Evolutionary conservation across 1,284 basidiomycete species (phyloP).

Genomic region (Cryptococcus jaspeensis): DNA sequence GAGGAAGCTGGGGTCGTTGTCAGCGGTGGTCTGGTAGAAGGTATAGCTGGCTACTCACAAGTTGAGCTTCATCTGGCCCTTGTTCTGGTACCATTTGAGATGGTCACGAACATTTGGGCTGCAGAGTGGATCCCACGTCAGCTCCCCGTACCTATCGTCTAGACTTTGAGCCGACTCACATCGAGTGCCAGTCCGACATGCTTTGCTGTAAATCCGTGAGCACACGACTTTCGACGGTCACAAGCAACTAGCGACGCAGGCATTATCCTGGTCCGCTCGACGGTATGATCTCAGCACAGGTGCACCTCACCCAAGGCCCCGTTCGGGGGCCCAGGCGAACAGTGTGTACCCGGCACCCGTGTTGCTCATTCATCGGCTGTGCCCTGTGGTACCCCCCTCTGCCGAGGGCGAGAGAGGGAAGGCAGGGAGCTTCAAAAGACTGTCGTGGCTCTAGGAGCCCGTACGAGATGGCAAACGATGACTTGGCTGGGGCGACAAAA

Average conservation of each 20-base stretch:
- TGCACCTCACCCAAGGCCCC: constrained; percentile 5
- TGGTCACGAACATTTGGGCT: constrained; percentile 48
- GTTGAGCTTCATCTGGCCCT: constrained; percentile 51
- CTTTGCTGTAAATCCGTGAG: neutral
- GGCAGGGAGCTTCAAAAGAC: constrained; percentile 1
- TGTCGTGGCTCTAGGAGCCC: neutral
- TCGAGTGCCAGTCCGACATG: constrained; percentile 42
- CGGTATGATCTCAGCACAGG: constrained; percentile 55
- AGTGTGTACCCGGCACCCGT: constrained; percentile 45
- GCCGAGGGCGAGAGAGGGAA: neutral
- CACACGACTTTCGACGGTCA: neutral
- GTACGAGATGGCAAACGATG: no score
- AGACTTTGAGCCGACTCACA: constrained; percentile 21
- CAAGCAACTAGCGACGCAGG: constrained; percentile 53
- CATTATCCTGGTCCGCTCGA: constrained; percentile 54
- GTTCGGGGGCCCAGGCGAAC: neutral
- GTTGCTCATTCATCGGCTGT: constrained; percentile 34
- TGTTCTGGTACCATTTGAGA: constrained; percentile 48
- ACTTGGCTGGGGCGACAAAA: no score
- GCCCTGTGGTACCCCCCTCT: neutral
- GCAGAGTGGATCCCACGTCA: neutral
- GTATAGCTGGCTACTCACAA: constrained; percentile 35
- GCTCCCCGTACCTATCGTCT: neutral
- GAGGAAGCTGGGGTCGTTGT: constrained; percentile 39
- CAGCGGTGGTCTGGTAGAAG: neutral